Evolutionary conservation across 2,329 filamentous ascomycete species (phyloP).

Genomic region (Fusarium sp.): DNA sequence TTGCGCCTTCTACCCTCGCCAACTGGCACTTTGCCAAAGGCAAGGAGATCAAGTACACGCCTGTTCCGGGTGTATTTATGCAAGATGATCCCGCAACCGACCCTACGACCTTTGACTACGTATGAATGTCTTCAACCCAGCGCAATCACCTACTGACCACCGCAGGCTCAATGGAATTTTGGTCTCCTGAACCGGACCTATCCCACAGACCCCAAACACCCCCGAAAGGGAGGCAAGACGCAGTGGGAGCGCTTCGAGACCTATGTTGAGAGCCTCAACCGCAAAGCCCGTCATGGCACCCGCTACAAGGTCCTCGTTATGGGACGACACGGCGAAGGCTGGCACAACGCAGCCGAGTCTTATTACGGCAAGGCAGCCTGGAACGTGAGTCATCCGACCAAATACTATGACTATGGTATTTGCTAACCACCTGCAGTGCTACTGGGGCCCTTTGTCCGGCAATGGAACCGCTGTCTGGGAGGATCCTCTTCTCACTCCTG

Average conservation of each 20-base stretch:
- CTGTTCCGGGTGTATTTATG: slow-evolving; percentile 70
- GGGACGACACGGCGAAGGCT: slow-evolving; percentile 77
- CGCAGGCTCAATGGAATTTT: slow-evolving; percentile 69
- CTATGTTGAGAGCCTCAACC: slow-evolving; percentile 67
- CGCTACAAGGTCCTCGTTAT: slow-evolving; percentile 75
- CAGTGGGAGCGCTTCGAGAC: slow-evolving; percentile 73
- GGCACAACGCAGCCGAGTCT: slow-evolving; percentile 70
- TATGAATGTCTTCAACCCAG: slow-evolving; percentile 54
- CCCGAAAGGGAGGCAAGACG: slow-evolving; percentile 56
- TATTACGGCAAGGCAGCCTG: slow-evolving; percentile 76
- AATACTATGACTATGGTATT: rapidly evolving
- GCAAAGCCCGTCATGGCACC: slow-evolving; percentile 53
- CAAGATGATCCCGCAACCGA: slow-evolving; percentile 70
- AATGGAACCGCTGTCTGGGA: slow-evolving; percentile 72
- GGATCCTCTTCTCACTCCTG: slow-evolving; percentile 69
- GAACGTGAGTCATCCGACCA: slow-evolving; percentile 62
- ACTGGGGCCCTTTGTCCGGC: slow-evolving; percentile 73
- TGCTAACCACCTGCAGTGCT: slow-evolving; percentile 58
- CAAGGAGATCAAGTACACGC: slow-evolving; percentile 67
- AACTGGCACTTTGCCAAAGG: slow-evolving; percentile 49
- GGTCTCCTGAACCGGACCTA: slow-evolving; percentile 73
- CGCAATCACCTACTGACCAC: background rate
- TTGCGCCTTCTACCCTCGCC: slow-evolving; percentile 46
- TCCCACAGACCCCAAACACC: slow-evolving; percentile 60
- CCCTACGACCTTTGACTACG: slow-evolving; percentile 71